Conservation (phyloP, 2,329 filamentous ascomycete species). For the Zasmidium angulare region DNA sequence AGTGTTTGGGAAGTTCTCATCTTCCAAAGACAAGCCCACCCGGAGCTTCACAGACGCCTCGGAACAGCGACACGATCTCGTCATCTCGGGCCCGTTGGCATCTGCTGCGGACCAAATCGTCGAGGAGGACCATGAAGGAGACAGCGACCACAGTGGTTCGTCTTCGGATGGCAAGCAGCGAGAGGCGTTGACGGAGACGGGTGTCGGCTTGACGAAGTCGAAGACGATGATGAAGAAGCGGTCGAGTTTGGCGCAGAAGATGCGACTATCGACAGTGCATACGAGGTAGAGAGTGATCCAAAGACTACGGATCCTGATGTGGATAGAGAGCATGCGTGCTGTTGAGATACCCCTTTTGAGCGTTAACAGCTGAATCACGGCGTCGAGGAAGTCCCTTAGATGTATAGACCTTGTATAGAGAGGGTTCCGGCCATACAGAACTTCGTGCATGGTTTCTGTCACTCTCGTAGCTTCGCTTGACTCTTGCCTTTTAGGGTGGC, state of each 20-base stretch:
- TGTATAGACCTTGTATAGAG: too few species aligned
- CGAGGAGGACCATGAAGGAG: background rate
- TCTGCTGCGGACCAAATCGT: background rate
- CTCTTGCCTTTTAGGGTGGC: too few species aligned
- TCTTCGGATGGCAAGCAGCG: background rate
- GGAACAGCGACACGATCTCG: too few species aligned
- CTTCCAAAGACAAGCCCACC: background rate
- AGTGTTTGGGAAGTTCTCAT: background rate
- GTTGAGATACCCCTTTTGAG: too few species aligned
- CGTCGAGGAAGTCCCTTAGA: too few species aligned
- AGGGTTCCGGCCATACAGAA: too few species aligned
- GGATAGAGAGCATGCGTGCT: too few species aligned
- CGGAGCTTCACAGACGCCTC: too few species aligned
- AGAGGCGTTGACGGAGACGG: conserved; percentile 4
- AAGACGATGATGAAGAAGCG: background rate
- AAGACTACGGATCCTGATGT: too few species aligned
- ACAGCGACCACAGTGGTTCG: background rate
- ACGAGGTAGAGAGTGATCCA: background rate
- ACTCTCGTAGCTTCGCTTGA: too few species aligned
- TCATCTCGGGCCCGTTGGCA: background rate
- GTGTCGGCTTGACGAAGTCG: background rate
- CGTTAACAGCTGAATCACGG: too few species aligned
- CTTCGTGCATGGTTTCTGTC: too few species aligned
- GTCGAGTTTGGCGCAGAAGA: background rate
- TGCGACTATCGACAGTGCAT: background rate